Conservation (phyloP, 345 rosid genomes). For the Eucalyptus erythrocorys region DNA sequence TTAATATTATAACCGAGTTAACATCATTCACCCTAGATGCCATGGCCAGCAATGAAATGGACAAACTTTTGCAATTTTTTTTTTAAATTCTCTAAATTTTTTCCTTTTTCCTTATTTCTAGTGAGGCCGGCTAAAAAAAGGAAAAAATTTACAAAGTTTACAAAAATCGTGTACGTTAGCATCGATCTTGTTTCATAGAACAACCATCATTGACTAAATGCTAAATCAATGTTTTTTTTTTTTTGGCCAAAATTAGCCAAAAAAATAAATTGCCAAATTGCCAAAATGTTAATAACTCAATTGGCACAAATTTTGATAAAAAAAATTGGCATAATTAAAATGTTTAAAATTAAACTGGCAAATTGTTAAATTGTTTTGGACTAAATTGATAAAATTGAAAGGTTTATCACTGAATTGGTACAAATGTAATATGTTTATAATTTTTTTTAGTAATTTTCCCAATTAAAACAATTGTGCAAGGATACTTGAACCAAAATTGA, state of each 20-base stretch:
- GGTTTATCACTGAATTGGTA: no score
- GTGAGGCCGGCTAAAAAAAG: neutral
- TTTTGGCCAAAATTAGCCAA: neutral
- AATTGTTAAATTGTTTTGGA: neutral
- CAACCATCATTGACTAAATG: no score
- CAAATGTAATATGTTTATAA: neutral
- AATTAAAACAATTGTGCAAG: neutral
- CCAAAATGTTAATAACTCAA: no score
- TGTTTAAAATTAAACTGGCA: neutral
- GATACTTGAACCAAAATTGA: neutral
- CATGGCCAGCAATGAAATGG: neutral
- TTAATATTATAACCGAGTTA: rapidly evolving
- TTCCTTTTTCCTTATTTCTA: no score
- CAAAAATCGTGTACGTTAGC: no score
- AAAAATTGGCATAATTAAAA: neutral
- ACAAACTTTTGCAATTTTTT: neutral
- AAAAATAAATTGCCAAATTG: neutral
- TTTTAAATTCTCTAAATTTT: rapidly evolving
- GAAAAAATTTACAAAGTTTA: no score
- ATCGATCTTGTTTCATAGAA: no score
- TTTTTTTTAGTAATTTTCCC: neutral
- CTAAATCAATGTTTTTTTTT: no score
- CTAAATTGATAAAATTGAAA: neutral
- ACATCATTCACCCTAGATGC: neutral
- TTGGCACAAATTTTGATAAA: neutral